phyloP scores from a whole-genome alignment of 345 rosid genomes.

The Jatropha curcas region DNA sequence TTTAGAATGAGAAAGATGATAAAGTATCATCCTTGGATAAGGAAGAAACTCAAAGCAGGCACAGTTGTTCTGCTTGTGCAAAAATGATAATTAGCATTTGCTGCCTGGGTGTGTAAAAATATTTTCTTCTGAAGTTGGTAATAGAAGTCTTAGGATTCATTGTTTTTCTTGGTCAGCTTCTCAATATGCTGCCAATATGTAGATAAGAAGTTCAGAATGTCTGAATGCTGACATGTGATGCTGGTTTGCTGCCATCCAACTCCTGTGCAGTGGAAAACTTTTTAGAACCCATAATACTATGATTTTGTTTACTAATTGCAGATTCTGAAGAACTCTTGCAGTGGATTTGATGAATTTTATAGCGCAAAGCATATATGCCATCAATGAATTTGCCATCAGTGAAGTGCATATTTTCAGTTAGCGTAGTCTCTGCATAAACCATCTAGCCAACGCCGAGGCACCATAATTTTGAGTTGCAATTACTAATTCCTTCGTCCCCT shows the following conservation, averaged over 20 bases:
- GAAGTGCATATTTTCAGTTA: too few species aligned
- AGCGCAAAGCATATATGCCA: background rate
- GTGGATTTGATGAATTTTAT: background rate
- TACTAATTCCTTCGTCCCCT: background rate
- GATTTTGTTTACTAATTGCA: background rate
- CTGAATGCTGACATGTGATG: too few species aligned
- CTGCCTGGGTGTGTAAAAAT: too few species aligned
- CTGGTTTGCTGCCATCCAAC: too few species aligned
- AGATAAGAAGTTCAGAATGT: background rate
- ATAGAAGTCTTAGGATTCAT: background rate
- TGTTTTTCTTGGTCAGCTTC: background rate
- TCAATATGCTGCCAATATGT: too few species aligned
- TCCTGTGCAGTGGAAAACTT: too few species aligned
- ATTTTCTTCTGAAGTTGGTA: background rate
- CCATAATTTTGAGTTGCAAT: background rate
- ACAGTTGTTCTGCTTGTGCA: background rate
- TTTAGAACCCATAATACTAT: too few species aligned
- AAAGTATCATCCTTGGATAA: background rate
- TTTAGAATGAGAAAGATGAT: background rate
- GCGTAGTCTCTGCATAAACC: background rate
- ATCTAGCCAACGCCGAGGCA: background rate
- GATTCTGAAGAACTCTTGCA: background rate
- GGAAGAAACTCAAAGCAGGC: background rate
- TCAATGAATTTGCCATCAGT: background rate
- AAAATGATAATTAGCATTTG: background rate